These are phyloP conservation scores for Penicillium verrucosum DNA, from an alignment of 2,329 filamentous ascomycete species.

Conservation along the genomic window DNA sequence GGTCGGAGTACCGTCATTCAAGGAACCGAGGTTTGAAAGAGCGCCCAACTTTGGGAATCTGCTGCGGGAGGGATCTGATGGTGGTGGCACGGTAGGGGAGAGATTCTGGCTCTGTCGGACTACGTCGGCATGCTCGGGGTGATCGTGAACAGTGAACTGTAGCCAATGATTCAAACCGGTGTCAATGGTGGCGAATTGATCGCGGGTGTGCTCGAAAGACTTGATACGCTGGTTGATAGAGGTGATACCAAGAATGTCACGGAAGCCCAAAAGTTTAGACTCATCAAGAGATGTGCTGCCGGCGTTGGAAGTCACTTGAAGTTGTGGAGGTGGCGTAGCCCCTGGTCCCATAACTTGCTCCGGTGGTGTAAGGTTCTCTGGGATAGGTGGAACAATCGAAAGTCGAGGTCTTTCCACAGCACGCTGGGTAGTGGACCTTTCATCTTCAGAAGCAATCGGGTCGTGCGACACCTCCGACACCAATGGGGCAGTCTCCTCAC, in stretches of 20 bases:
- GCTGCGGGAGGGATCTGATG: constrained; percentile 31
- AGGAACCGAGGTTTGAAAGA: constrained; percentile 29
- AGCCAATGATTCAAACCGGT: constrained; percentile 69
- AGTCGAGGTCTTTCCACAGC: constrained; percentile 29
- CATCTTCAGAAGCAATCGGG: constrained; percentile 4
- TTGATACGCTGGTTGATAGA: constrained; percentile 66
- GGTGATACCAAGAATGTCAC: constrained; percentile 71
- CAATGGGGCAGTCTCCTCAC: constrained; percentile 7
- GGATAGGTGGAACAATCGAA: constrained; percentile 30
- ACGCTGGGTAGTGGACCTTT: constrained; percentile 11
- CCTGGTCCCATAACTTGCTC: constrained; percentile 15
- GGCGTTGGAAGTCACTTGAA: constrained; percentile 10
- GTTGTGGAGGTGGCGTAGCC: constrained; percentile 5
- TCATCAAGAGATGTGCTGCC: constrained; percentile 23
- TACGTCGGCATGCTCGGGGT: constrained; percentile 54
- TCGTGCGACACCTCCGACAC: constrained; percentile 8
- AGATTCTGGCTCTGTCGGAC: constrained; percentile 36
- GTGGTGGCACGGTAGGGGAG: constrained; percentile 30
- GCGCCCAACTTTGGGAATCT: constrained; percentile 44
- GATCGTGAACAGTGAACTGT: constrained; percentile 45
- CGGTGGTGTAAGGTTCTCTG: constrained; percentile 15
- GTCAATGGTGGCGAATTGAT: constrained; percentile 68
- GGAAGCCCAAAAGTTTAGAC: constrained; percentile 58
- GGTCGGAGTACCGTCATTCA: constrained; percentile 33
- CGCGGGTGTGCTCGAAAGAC: constrained; percentile 69